Evolutionary conservation across 1,139 yeast genomes (phyloP).

Genomic region (Candida sp.): DNA sequence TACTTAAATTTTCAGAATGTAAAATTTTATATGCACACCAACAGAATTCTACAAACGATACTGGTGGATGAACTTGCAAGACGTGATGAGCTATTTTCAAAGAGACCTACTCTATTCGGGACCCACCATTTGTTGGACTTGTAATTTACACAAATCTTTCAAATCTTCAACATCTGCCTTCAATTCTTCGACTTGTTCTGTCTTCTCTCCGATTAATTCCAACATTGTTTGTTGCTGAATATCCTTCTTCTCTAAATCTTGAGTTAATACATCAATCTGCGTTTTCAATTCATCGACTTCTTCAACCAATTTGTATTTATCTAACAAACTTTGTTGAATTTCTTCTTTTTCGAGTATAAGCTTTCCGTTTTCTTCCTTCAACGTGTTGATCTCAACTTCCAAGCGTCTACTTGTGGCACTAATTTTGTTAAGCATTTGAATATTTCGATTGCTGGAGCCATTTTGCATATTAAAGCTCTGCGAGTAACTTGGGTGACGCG

Average conservation of each 20-base stretch:
- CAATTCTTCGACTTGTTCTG: slow-evolving; percentile 82
- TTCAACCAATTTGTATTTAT: slow-evolving; percentile 40
- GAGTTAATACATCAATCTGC: slow-evolving; percentile 31
- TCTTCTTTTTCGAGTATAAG: slow-evolving; percentile 58
- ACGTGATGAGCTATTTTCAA: too few species aligned
- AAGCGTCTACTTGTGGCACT: slow-evolving; percentile 72
- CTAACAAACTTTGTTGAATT: slow-evolving; percentile 64
- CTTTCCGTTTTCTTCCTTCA: slow-evolving; percentile 59
- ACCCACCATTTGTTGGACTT: slow-evolving; percentile 82
- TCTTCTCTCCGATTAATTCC: slow-evolving; percentile 82
- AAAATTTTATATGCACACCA: slow-evolving; percentile 1
- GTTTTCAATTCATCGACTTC: slow-evolving; percentile 38
- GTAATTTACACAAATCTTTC: slow-evolving; percentile 76
- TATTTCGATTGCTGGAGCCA: slow-evolving; percentile 17
- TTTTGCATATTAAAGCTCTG: slow-evolving; percentile 10
- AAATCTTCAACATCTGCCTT: slow-evolving; percentile 86
- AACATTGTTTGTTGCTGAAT: slow-evolving; percentile 57
- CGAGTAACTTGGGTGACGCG: slow-evolving; percentile 6
- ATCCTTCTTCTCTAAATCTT: slow-evolving; percentile 35
- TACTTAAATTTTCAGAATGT: slow-evolving; percentile 3
- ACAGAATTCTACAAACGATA: not conserved
- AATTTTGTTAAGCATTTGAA: slow-evolving; percentile 71
- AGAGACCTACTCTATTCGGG: not conserved
- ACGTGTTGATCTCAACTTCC: slow-evolving; percentile 70
- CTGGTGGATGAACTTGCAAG: not conserved